These are phyloP conservation scores for Pythium sp. DNA, from an alignment of 352 stramenopile species.

Conservation along the genomic window DNA sequence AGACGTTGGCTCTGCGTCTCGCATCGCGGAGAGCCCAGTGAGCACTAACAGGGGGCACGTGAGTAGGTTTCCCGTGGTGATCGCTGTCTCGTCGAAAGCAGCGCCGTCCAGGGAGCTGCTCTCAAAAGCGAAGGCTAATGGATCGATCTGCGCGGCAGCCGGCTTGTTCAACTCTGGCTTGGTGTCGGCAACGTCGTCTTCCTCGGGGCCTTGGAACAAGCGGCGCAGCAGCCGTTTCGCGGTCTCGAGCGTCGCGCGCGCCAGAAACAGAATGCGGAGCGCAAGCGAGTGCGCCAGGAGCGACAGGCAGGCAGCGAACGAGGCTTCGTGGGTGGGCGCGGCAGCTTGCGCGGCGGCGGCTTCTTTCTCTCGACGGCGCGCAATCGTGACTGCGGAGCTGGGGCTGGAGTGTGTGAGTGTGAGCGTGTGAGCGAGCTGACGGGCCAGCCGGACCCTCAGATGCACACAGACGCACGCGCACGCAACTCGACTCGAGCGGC, in stretches of 20 bases:
- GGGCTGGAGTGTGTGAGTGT: background rate
- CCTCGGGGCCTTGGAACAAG: background rate
- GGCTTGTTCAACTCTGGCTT: background rate
- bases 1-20: slow-evolving; percentile 13
- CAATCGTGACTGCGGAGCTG: slow-evolving; percentile 14
- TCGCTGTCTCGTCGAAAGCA: background rate
- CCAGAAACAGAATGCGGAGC: slow-evolving; percentile 24
- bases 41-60: slow-evolving; percentile 11
- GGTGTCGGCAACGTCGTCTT: background rate
- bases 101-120: background rate
- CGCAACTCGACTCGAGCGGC: background rate
- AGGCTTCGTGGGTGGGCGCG: background rate
- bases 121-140: background rate
- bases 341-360: background rate
- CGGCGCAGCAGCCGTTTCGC: slow-evolving; percentile 4
- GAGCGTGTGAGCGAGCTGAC: background rate
- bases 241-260: slow-evolving; percentile 20
- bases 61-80: slow-evolving; percentile 15
- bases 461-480: slow-evolving; percentile 8
- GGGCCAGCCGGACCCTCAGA: background rate
- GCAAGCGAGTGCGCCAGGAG: slow-evolving; percentile 19
- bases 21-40: slow-evolving; percentile 19
- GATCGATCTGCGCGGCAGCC: background rate
- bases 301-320: slow-evolving; percentile 6
- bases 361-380: slow-evolving; percentile 7